Conservation (phyloP, 106 monocot genomes). For the Xerophyta viscosa region DNA sequence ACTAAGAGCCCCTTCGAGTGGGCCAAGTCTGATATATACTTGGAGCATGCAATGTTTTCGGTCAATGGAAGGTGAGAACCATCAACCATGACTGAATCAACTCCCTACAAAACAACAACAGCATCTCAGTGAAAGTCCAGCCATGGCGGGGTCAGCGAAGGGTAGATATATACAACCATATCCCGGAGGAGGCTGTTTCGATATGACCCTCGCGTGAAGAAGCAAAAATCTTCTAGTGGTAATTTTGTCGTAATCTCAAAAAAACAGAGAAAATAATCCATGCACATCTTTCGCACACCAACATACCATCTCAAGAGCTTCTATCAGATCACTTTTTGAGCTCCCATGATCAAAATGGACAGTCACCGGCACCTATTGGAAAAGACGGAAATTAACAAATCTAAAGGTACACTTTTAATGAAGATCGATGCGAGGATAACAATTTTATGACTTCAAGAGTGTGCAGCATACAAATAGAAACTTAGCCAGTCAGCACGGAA, state of each 20-base stretch:
- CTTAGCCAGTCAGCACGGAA: no score
- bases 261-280: background rate
- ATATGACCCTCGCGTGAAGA: no score
- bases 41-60: conserved; percentile 75
- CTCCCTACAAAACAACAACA: conserved; percentile 40
- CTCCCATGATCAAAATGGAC: conserved; percentile 96
- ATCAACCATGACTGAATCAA: conserved; percentile 96
- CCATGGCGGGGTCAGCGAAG: no score
- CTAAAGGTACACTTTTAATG: no score
- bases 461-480: no score
- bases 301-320: conserved; percentile 81
- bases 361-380: conserved; percentile 68
- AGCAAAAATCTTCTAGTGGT: no score
- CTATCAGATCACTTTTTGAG: conserved; percentile 60
- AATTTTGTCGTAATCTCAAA: no score
- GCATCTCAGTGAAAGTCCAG: no score
- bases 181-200: no score
- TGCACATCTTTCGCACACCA: background rate
- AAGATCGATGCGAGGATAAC: no score
- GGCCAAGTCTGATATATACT: conserved; percentile 51
- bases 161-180: no score
- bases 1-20: conserved; percentile 61
- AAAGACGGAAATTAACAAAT: background rate
- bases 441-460: no score
- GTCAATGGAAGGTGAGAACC: conserved; percentile 68